These are phyloP conservation scores for Daldinia bambusicola DNA, from an alignment of 495 filamentous ascomycete genomes.

Conservation along the genomic window DNA sequence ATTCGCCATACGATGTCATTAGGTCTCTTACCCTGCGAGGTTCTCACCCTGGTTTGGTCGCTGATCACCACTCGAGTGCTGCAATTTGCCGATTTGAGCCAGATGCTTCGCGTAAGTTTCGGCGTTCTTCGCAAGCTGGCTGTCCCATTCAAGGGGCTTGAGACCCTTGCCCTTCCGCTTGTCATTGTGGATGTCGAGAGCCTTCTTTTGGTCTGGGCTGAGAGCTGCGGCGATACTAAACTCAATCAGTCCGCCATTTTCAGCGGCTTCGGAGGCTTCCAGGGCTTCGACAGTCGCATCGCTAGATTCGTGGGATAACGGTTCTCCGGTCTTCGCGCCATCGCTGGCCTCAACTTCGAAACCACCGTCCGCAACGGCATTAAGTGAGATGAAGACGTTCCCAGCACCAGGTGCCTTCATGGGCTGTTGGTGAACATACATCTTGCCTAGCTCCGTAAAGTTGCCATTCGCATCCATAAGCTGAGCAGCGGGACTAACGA, in stretches of 20 bases:
- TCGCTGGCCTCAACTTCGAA: background rate
- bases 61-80: constrained; percentile 48
- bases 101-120: constrained; percentile 49
- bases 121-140: constrained; percentile 49
- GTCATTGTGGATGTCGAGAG: constrained; percentile 48
- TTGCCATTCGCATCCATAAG: constrained; percentile 58
- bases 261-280: constrained; percentile 2
- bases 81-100: constrained; percentile 43
- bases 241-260: constrained; percentile 4
- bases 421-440: constrained; percentile 49
- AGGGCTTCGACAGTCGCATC: constrained; percentile 5
- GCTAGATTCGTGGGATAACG: constrained; percentile 17
- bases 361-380: background rate
- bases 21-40: constrained; percentile 48
- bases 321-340: constrained; percentile 11
- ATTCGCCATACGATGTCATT: background rate
- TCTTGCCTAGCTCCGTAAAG: constrained; percentile 54
- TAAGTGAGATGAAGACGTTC: constrained; percentile 11
- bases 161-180: constrained; percentile 45
- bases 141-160: constrained; percentile 49
- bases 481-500: constrained; percentile 59
- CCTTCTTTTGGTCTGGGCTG: constrained; percentile 41
- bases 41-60: constrained; percentile 55
- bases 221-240: constrained; percentile 30
- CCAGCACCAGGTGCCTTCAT: constrained; percentile 33